A percentile compares a stretch with the other conserved stretches of the same genome.
Evolutionary conservation across 306 rosid species (phyloP).

Genomic region (Glycine tomentella): DNA sequence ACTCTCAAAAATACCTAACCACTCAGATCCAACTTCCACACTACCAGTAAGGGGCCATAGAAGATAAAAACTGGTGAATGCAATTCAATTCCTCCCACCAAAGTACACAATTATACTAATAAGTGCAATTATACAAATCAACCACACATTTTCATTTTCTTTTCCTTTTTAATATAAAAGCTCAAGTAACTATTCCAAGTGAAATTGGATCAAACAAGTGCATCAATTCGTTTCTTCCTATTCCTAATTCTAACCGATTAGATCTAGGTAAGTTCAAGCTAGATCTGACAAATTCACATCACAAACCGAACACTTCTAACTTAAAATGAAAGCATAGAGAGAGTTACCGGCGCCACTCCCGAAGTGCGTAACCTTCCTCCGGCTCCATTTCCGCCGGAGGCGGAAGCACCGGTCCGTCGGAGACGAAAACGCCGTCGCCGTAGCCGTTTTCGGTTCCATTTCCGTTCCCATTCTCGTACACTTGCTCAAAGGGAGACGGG

Average conservation of each 20-base stretch:
- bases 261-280: conserved; percentile 56
- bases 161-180: conserved; percentile 3
- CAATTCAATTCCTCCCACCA: no score
- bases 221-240: conserved; percentile 32
- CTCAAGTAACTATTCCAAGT: conserved; percentile 39
- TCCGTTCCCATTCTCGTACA: conserved; percentile 73
- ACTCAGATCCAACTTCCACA: conserved; percentile 41
- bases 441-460: conserved; percentile 59
- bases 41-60: background rate
- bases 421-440: conserved; percentile 61
- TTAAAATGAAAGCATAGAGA: background rate
- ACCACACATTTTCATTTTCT: no score
- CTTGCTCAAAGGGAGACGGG: conserved; percentile 72
- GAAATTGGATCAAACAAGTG: conserved; percentile 30
- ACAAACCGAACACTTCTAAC: no score
- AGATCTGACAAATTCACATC: conserved; percentile 50
- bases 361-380: conserved; percentile 88
- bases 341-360: conserved; percentile 97
- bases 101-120: no score
- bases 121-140: no score
- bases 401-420: conserved; percentile 93
- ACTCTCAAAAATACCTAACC: background rate
- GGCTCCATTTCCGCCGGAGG: conserved; percentile 78
- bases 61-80: background rate
- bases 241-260: conserved; percentile 21